Percentiles rank a stretch among this genome's conserved stretches.
Conservation (phyloP, 129 eudicot species). For the Flaveria robusta region DNA sequence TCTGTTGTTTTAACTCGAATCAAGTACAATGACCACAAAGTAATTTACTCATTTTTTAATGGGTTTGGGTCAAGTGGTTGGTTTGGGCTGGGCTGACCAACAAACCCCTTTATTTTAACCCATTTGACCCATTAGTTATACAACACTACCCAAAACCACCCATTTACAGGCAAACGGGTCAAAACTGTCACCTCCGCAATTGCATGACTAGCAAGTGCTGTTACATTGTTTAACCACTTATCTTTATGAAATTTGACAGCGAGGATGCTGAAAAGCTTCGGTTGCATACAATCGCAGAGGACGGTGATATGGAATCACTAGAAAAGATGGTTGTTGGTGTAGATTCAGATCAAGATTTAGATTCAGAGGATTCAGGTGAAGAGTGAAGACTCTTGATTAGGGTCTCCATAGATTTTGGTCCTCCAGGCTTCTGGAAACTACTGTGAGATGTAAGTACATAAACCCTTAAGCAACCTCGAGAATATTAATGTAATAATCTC, state of each 20-base stretch:
- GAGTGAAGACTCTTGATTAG: constrained; percentile 34
- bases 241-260: constrained; percentile 38
- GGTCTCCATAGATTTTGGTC: constrained; percentile 13
- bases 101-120: neutral
- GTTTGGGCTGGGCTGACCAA: constrained; percentile 1
- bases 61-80: neutral
- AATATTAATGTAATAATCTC: constrained; percentile 4
- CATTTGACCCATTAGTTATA: neutral
- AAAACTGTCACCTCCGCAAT: neutral
- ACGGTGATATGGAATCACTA: constrained; percentile 83
- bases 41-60: neutral
- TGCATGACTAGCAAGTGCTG: constrained; percentile 14
- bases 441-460: neutral
- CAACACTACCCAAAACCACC: neutral
- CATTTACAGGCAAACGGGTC: neutral
- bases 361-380: constrained; percentile 49
- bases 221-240: constrained; percentile 7
- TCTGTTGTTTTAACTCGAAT: neutral
- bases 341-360: constrained; percentile 44
- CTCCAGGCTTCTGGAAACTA: constrained; percentile 16
- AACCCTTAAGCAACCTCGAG: constrained; percentile 20
- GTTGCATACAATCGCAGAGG: constrained; percentile 71
- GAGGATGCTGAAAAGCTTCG: constrained; percentile 93
- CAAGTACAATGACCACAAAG: neutral
- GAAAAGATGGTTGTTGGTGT: constrained; percentile 80